Conservation (phyloP, 1,284 basidiomycete species). For the Ceratorhiza oryzae-sativae region DNA sequence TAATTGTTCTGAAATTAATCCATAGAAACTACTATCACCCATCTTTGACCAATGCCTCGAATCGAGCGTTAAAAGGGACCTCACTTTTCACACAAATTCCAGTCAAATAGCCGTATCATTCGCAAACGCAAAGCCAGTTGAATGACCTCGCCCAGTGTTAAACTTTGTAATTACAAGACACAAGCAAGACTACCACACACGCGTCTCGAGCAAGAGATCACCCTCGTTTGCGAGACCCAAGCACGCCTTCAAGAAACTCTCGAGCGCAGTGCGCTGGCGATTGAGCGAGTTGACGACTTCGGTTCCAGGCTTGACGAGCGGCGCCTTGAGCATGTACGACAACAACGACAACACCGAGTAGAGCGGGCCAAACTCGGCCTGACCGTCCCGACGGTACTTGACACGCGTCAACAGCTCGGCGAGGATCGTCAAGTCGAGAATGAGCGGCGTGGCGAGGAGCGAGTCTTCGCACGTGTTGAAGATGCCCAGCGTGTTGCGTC, state of each 20-base stretch:
- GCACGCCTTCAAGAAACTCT: slow-evolving; percentile 92
- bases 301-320: slow-evolving; percentile 89
- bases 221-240: slow-evolving; percentile 82
- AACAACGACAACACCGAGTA: slow-evolving; percentile 90
- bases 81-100: too few relatives aligned
- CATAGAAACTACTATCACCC: too few relatives aligned
- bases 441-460: slow-evolving; percentile 92
- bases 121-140: slow-evolving; percentile 16
- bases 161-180: slow-evolving; percentile 24
- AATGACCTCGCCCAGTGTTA: slow-evolving; percentile 29
- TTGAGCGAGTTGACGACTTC: slow-evolving; percentile 93
- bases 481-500: slow-evolving; percentile 84
- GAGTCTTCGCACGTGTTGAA: slow-evolving; percentile 99
- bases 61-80: too few relatives aligned
- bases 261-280: slow-evolving; percentile 93
- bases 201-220: slow-evolving; percentile 85
- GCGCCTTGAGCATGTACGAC: slow-evolving; percentile 97
- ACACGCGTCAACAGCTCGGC: slow-evolving; percentile 95
- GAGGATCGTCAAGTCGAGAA: slow-evolving; percentile 92
- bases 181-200: slow-evolving; percentile 72
- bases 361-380: slow-evolving; percentile 74
- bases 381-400: slow-evolving; percentile 71
- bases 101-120: neutral
- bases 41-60: too few relatives aligned
- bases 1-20: neutral